Conservation (phyloP, 2,329 filamentous ascomycete genomes). For the Sporothrix schenckii region DNA sequence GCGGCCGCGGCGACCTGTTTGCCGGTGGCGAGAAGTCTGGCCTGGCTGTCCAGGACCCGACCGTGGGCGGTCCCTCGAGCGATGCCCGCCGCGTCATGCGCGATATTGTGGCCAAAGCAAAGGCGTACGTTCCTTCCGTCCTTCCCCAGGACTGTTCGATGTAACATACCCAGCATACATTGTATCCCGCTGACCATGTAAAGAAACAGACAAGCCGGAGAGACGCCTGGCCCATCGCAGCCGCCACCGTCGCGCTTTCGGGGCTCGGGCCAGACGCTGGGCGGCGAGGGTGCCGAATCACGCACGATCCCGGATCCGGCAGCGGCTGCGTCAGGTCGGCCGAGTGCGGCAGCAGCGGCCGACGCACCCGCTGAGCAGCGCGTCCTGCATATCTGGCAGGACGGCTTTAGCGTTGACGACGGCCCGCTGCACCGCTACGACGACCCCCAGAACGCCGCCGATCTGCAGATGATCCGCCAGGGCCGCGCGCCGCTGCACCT, state of each 20-base stretch:
- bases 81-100: conserved; percentile 61
- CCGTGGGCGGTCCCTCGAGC: conserved; percentile 42
- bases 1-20: conserved; percentile 69
- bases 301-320: conserved; percentile 66
- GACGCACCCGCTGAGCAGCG: conserved; percentile 60
- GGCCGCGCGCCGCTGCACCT: conserved; percentile 77
- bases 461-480: conserved; percentile 73
- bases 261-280: conserved; percentile 74
- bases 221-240: background rate
- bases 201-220: background rate
- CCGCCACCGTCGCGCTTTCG: conserved; percentile 60
- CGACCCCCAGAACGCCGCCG: conserved; percentile 72
- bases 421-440: conserved; percentile 77
- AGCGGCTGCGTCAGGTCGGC: conserved; percentile 36
- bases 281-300: conserved; percentile 74
- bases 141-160: too few species aligned
- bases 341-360: conserved; percentile 31
- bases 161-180: too few species aligned
- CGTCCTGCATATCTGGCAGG: conserved; percentile 76
- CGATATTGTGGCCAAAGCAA: conserved; percentile 66
- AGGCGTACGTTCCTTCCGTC: conserved; percentile 39
- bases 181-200: background rate
- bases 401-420: conserved; percentile 85
- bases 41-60: conserved; percentile 67
- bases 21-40: conserved; percentile 84